Evolutionary conservation across 257 asterid genomes (phyloP), one percentile per base, ranked within the genome.

Genomic region (Solanum chiquidenum): DNA sequence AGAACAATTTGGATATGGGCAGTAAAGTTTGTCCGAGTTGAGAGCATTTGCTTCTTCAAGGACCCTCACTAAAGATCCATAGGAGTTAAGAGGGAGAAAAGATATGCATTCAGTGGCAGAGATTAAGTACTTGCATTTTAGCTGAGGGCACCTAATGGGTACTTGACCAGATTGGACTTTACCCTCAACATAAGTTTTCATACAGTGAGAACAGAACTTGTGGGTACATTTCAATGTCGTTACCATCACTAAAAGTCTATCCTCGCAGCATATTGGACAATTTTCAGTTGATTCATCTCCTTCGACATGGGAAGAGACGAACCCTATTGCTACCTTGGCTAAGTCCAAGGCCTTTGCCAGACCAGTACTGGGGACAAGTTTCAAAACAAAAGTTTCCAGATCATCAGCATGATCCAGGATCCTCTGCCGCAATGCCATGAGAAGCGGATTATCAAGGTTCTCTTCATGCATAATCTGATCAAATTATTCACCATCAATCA

Each of bases 261-360:
- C 98, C 84, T 95, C 94, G 5, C 95, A 91, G 86, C 99, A 97
- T 89, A 96, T 97, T 49, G 99, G 92, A 89, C 99, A 97, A 86
- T 55, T 91, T 90, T 92, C 94, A 3, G 90, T 87, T 44, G 86
- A 85, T 85, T 91, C 88, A 16, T 90, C 92, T 62, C 91, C 96
- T 62, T 89, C 87, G 0, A 69, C 38, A 62, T 93, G 93, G 85
- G 87, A 86, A 9, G 97, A 91, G 88, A 95, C 95, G 87, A 97
- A 87, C 83, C 99, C 99, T 44, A 95, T 91, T 38, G 98, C 99
- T 68, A 96, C 98, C 90, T 88, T 96, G 83, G 99, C 99, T 83
- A 97, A 90, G 86, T 89, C 90, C 58, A 89, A 86, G 7, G 97
- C 98, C 90, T 88, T 91, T 73, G 89, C 88, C 62, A 94, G 83